Evolutionary conservation across 2,329 filamentous ascomycete species (phyloP).

Genomic region (Aspergillus floridensis): DNA sequence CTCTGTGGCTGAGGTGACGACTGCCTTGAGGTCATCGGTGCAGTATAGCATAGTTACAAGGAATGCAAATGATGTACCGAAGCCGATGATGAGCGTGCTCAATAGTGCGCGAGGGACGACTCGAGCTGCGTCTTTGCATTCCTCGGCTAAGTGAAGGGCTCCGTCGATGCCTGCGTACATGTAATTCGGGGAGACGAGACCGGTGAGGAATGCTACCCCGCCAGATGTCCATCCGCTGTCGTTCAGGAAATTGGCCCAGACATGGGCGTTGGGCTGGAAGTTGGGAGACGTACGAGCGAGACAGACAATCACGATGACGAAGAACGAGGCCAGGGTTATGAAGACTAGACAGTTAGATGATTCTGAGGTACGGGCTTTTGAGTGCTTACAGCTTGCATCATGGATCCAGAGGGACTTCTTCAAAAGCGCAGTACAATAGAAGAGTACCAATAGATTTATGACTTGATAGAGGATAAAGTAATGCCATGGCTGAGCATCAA

Average conservation of each 20-base stretch:
- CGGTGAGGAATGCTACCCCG: constrained; percentile 41
- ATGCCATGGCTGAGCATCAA: too few species aligned
- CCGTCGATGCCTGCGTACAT: constrained; percentile 37
- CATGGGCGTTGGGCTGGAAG: background rate
- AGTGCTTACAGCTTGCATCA: too few species aligned
- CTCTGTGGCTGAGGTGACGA: constrained; percentile 19
- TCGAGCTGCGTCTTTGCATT: constrained; percentile 32
- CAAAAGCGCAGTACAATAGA: too few species aligned
- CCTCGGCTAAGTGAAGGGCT: constrained; percentile 37
- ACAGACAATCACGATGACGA: too few species aligned
- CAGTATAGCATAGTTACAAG: constrained; percentile 35
- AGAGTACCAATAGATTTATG: too few species aligned
- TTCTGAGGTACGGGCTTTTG: too few species aligned
- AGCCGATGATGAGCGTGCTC: constrained; percentile 27
- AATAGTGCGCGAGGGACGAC: constrained; percentile 34
- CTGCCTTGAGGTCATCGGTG: constrained; percentile 25
- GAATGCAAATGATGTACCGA: constrained; percentile 28
- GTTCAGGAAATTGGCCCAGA: background rate
- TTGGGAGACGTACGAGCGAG: too few species aligned
- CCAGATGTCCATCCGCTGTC: background rate
- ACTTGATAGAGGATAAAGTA: too few species aligned
- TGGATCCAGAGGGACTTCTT: too few species aligned
- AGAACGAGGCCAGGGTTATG: too few species aligned
- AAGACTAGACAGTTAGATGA: too few species aligned
- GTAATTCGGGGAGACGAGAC: constrained; percentile 39